Base-by-base conservation (phyloP, 176 grass and related monocot genomes). In the Oryza nivara region DNA sequence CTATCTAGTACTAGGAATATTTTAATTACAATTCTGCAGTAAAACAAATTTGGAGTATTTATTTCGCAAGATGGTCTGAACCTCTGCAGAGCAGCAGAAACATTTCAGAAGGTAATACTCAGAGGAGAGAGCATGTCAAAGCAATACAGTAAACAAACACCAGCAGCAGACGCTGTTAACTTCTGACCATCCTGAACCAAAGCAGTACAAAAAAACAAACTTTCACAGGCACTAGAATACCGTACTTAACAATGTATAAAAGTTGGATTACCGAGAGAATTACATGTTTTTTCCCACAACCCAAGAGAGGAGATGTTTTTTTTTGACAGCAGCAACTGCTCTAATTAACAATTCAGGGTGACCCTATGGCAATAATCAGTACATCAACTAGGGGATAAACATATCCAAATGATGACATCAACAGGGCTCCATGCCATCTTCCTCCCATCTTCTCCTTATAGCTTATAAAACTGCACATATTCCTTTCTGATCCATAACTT, bases 151-250 rank as follows among this genome's bases (percentile, higher is more conserved):
- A 89, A 82, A 82, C 83, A 89, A 89, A 85, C 77, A 89, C 65
- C 88, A 77, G 72, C 9, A 63, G 76, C 75, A 74, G 81, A 7
- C 36, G 75, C 72, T 86, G 88, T 80, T 85, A 86, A 78, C 79
- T 72, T 82, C 74, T 86, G 88, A 45, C 74, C 25, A 26, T 46
- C 26, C 79, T 83, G 74, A 69, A 75, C 41, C 74, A 49, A 51
- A 15, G 38, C 88, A 79, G 84, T 90, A 90, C 84, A 74, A 74
- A 83, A 90, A 69, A 83, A 86, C 51, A 90, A 90, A 68, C 74
- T 86, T 83, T 69, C 20, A 90, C 88, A 87, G 84, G 68, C 26
- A n/a, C 84, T 87, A 83, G 80, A 83, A 83, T 65, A 65, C 79
- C 30, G 80, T 75, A 82, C 84, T 87, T 83, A 83, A 87, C 68